A percentile compares a stretch with the other conserved stretches of the same genome.
These are phyloP conservation scores for Taxillus chinensis DNA, from an alignment of 164 flowering plant species.

Conservation along the genomic window DNA sequence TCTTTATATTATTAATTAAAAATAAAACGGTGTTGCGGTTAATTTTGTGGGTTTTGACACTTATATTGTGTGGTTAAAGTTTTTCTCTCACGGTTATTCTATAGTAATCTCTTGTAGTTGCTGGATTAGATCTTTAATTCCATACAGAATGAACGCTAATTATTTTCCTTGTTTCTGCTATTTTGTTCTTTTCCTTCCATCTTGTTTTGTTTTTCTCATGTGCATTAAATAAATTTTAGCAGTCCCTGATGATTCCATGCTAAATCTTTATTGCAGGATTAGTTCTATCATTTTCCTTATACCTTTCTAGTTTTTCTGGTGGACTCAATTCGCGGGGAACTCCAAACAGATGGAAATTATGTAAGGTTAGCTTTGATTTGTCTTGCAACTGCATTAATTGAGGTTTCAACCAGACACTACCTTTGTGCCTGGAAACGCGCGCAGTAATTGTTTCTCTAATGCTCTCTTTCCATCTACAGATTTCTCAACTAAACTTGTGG, in stretches of 20 bases:
- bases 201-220: too few relatives aligned
- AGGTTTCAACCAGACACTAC: neutral
- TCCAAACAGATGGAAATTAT: conserved; percentile 42
- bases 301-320: conserved; percentile 92
- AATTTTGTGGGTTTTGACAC: too few relatives aligned
- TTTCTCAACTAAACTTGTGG: neutral
- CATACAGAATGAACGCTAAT: too few relatives aligned
- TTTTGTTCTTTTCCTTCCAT: too few relatives aligned
- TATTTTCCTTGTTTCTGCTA: too few relatives aligned
- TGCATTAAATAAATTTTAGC: neutral
- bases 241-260: neutral
- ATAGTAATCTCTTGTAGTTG: too few relatives aligned
- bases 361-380: conserved; percentile 39
- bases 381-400: neutral
- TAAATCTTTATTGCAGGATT: conserved; percentile 41
- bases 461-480: neutral
- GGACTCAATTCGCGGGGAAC: conserved; percentile 95
- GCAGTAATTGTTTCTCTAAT: neutral
- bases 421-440: neutral
- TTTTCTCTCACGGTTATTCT: too few relatives aligned
- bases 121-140: too few relatives aligned
- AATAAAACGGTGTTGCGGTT: too few relatives aligned
- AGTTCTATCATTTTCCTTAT: conserved; percentile 78
- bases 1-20: too few relatives aligned
- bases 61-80: too few relatives aligned